Evolutionary conservation across 805 yeast genomes (phyloP), one percentile per base, ranked within the genome.

Genomic region (Ogataea saltuana): DNA sequence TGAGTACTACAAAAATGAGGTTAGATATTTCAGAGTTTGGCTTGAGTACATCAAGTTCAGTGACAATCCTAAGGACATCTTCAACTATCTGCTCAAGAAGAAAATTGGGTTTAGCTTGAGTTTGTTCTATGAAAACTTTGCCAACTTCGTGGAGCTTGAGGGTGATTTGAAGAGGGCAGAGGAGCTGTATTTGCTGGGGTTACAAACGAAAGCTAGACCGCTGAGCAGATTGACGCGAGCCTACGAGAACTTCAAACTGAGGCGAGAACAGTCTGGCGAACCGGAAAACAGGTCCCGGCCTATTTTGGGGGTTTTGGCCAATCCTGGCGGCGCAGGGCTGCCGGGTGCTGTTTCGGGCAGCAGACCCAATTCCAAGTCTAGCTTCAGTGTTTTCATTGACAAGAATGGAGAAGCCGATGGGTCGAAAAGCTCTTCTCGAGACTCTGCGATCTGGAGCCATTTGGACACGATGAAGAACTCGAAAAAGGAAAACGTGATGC

Each of bases 21-120:
- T 91, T 1, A 66, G 97, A 36, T 89, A 85, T 57, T 63, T 91
- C 38, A 75, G 73, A 48, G 73, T 89, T 2, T 91, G 99, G 97
- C 63, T 90, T 29, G 81, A 80, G 51, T 89, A 88, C 60, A 78
- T 85, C 7, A 75, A 73, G 18, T 81, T 75, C 55, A 75, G 85
- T 1, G 87, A 83, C 46, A 74, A 83, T 12, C 89, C 90, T 0
- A 68, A 78, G 31, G 90, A 84, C 41, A 70, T 86, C 2, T 89
- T 83, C 60, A 70, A 77, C 5, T 88, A 83, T 56, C 69, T 91
- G 63, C 78, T 81, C 32, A 76, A 82, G 47, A 81, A 83, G 49
- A 78, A 74, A 36, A 86, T 91, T 26, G 98, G 96, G 1, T 59
- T 57, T 25, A 70, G 70, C 29, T 67, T 88, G 39, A 80, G 96